Evolutionary conservation across 768 basidiomycete genomes (phyloP), one percentile per base, ranked within the genome.

Genomic region (Lanmaoa pseudosensibilis): DNA sequence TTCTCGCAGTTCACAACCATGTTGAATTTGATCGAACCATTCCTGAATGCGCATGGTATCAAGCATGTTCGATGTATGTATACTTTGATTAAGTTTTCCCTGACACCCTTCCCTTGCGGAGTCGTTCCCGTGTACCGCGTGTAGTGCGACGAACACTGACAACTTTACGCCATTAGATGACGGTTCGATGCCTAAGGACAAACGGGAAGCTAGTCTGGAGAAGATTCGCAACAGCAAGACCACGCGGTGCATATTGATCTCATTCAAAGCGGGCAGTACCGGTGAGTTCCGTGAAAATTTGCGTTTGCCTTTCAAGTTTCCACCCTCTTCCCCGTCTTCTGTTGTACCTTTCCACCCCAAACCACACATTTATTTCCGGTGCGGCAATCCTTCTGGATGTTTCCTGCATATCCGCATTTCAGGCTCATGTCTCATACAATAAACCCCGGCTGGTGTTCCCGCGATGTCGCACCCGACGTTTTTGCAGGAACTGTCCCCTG

Each of bases 201-300:
- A 92, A 63, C 86, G 94, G 12, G 90, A 94, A 62, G 81, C 78
- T 16, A 81, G 91, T 5, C 72, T 98, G 41, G 76, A 85, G 36
- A 83, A 81, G 62, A 94, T 99, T 72, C 83, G 81, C 65, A 83
- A 60, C 18, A 83, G 81, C 68, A 70, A 72, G 27, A 76, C 64
- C 16, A 84, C 80, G 12, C 81, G 81, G 33, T 86, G 96, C 41
- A 97, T 98, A 58, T 74, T 99, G 60, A 94, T 98, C 59, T 97
- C 94, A 0, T 95, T 98, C 83, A 97, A 95, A 71, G 94, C 94
- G 30, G 94, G 94, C 5, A 90, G 90, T 65, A 93, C 90, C n/a
- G 92, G 92, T 90, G 64, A 51, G 78, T 72, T 34, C 12, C 30
- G 27, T 45, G 41, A 47, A 9, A 37, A 38, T 37, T 54, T 36